A percentile compares a stretch with the other conserved stretches of the same genome.
These are phyloP conservation scores for Lasiodiplodia sp. DNA, from an alignment of 2,329 filamentous ascomycete species.

Conservation along the genomic window DNA sequence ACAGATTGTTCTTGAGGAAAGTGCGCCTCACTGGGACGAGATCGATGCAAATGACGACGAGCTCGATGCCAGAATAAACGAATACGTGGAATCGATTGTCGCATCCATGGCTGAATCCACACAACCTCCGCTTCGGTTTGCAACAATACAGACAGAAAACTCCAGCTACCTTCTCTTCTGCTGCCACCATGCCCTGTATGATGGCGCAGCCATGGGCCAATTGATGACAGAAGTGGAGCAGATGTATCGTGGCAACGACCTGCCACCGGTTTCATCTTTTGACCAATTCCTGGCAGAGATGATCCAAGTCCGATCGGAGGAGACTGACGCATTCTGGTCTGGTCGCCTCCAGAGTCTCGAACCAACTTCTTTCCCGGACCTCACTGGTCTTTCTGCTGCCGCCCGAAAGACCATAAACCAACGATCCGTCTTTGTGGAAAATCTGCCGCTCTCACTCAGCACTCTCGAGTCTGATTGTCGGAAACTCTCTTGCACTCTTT, in stretches of 20 bases:
- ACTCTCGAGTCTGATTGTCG: conserved; percentile 38
- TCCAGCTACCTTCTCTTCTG: conserved; percentile 54
- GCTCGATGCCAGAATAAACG: conserved; percentile 48
- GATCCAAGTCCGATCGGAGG: conserved; percentile 55
- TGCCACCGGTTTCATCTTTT: conserved; percentile 64
- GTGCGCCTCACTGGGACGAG: conserved; percentile 52
- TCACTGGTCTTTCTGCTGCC: conserved; percentile 39
- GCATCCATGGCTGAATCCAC: conserved; percentile 53
- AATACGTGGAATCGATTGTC: conserved; percentile 55
- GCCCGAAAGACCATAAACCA: conserved; percentile 32
- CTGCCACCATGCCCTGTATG: conserved; percentile 86
- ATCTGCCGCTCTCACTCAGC: conserved; percentile 37
- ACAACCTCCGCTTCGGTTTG: conserved; percentile 48
- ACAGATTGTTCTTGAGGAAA: conserved; percentile 70
- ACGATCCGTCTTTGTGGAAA: conserved; percentile 38
- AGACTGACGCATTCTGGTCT: conserved; percentile 72
- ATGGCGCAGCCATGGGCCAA: conserved; percentile 76
- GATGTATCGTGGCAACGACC: conserved; percentile 55
- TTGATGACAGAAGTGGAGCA: conserved; percentile 75
- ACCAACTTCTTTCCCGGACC: conserved; percentile 51
- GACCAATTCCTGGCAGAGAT: conserved; percentile 70
- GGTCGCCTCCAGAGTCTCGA: conserved; percentile 61
- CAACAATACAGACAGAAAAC: conserved; percentile 34
- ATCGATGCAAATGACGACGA: conserved; percentile 32
- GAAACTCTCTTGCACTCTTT: conserved; percentile 52